Base-by-base conservation (phyloP, 2,329 filamentous ascomycete genomes). In the Graphiopsis chlorocephala region DNA sequence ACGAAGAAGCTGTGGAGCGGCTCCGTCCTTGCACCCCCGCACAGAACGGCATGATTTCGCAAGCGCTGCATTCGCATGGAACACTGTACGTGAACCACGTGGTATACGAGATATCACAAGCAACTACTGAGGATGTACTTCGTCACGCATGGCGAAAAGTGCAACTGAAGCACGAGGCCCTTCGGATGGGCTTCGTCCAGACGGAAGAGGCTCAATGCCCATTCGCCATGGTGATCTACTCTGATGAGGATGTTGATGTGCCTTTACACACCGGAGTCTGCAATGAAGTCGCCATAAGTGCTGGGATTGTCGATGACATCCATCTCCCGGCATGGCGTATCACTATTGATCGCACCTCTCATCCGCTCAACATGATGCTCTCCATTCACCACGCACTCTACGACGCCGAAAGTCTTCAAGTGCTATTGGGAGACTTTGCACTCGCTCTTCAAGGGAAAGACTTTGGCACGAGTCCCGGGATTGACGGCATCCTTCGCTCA, bases 311-410 rank as follows among this genome's bases (percentile, higher is more conserved):
- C 1, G 50, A 75, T 1, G 73, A 79, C 11, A 73, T 90, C 3
- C 79, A 86, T 48, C 67, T 74, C 0, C 87, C 87, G 0, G 85
- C 86, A 0, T 96, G 92, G 92, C 78, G 79, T 14, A 75, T 91
- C 23, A 78, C 79, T 0, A 56, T 92, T 1, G 72, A 83, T 0
- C 68, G 80, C 2, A 52, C 66, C 0, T 63, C 71, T 0, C 58
- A 67, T 0, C 48, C 64, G 0, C 50, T 55, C 4, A 69, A 72
- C 5, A 73, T 86, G 47, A 77, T 83, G 52, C 72, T 88, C 23
- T 85, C 82, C 11, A 82, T 92, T 2, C 90, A 96, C 68, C 93
- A 97, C 77, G 90, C 91, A 0, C 80, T 97, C 0, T 97, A 96
- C 69, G 93, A 97, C 78, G 93, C 92, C 0, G 83, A 86, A 47